A percentile compares a stretch with the other conserved stretches of the same genome.
phyloP scores from a whole-genome alignment of 2,329 filamentous ascomycete genomes.

The Podosphaera fusca region DNA sequence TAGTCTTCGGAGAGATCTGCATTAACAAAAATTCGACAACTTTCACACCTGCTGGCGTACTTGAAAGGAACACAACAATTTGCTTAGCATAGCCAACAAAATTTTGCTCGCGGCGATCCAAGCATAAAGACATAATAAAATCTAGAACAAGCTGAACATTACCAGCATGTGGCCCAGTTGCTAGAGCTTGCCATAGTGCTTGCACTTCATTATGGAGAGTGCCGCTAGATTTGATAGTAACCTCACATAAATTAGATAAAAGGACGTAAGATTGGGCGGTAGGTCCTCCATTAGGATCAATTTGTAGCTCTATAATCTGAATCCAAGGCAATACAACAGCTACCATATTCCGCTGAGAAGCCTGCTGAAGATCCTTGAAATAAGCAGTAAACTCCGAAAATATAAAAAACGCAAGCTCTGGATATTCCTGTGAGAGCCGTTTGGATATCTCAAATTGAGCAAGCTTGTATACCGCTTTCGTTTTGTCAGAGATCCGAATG shows the following conservation, averaged over 20 bases:
- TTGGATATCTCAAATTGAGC: slow-evolving; percentile 95
- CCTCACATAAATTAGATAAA: slow-evolving; percentile 81
- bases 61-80: slow-evolving; percentile 87
- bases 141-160: slow-evolving; percentile 89
- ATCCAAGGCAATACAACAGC: slow-evolving; percentile 92
- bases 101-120: slow-evolving; percentile 88
- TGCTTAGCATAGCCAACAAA: slow-evolving; percentile 97
- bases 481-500: slow-evolving; percentile 96
- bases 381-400: slow-evolving; percentile 91
- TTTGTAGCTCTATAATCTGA: slow-evolving; percentile 73
- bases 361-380: slow-evolving; percentile 67
- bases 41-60: slow-evolving; percentile 62
- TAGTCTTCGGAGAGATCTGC: slow-evolving; percentile 84
- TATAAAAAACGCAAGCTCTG: slow-evolving; percentile 73
- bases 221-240: slow-evolving; percentile 78
- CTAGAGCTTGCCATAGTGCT: slow-evolving; percentile 87
- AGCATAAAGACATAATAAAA: slow-evolving; percentile 83
- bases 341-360: slow-evolving; percentile 78
- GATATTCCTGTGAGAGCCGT: slow-evolving; percentile 66
- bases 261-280: slow-evolving; percentile 86
- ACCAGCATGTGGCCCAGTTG: slow-evolving; percentile 73
- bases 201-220: slow-evolving; percentile 90
- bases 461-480: slow-evolving; percentile 89
- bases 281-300: slow-evolving; percentile 78
- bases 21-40: slow-evolving; percentile 84